phyloP scores from a whole-genome alignment of 2,329 filamentous ascomycete genomes.

The Trichoderma guizhouense region DNA sequence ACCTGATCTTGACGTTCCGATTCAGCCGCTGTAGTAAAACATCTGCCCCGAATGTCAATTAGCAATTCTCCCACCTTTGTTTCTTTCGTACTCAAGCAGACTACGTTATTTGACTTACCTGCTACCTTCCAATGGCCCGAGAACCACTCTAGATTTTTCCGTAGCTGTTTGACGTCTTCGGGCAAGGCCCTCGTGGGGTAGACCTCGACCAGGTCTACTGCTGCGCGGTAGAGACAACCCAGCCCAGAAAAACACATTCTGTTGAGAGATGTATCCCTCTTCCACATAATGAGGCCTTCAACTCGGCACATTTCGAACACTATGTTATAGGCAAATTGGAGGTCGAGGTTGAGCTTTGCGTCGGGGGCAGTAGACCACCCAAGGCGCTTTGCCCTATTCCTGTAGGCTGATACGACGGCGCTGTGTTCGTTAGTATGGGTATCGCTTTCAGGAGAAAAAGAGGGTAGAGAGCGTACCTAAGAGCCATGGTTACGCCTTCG shows the following conservation, averaged over 20 bases:
- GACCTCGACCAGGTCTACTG: conserved; percentile 2
- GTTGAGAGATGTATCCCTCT: not conserved
- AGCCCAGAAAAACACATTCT: not conserved
- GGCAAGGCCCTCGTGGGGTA: not conserved
- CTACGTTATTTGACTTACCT: not conserved
- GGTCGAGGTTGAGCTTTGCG: conserved; percentile 1
- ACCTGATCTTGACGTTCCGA: not conserved
- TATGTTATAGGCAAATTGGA: conserved; percentile 12
- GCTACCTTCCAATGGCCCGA: not conserved
- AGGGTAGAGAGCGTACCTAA: not conserved
- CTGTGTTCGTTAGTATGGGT: not conserved
- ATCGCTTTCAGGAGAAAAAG: not conserved
- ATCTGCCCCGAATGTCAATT: not conserved
- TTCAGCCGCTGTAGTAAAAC: not conserved
- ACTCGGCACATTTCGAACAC: conserved; percentile 11
- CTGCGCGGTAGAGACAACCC: conserved; percentile 8
- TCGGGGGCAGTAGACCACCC: not conserved
- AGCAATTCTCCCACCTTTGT: not conserved
- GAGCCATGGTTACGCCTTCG: conserved; percentile 9
- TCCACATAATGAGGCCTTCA: not conserved
- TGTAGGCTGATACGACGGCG: conserved; percentile 5
- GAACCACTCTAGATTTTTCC: conserved; percentile 2
- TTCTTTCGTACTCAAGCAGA: not conserved
- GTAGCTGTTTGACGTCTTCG: not conserved
- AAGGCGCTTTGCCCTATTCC: not conserved